phyloP scores from a whole-genome alignment of 352 stramenopile genomes.

The Halophytophthora polymorphica region DNA sequence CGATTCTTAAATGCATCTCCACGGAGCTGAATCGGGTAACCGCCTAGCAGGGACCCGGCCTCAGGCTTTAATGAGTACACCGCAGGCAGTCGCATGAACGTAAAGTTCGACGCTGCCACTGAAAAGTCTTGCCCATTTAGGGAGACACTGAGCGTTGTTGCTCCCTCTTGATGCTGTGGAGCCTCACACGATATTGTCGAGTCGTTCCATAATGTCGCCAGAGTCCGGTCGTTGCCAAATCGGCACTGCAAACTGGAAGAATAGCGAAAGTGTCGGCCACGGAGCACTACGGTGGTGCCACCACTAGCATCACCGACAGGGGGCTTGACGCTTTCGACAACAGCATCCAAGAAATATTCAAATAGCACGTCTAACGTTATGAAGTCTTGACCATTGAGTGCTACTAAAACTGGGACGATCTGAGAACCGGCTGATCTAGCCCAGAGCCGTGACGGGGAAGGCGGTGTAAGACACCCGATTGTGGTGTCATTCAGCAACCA shows the following conservation, averaged over 20 bases:
- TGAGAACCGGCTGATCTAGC: conserved; percentile 13
- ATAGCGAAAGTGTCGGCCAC: conserved; percentile 67
- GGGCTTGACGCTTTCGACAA: conserved; percentile 45
- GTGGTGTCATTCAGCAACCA: conserved; percentile 31
- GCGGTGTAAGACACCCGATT: conserved; percentile 31
- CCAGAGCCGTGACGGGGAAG: conserved; percentile 24
- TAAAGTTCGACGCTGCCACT: conserved; percentile 27
- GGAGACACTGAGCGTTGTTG: conserved; percentile 42
- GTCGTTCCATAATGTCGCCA: conserved; percentile 58
- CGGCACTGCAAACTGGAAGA: conserved; percentile 42
- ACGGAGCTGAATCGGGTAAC: conserved; percentile 30
- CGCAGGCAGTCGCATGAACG: conserved; percentile 40
- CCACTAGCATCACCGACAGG: conserved; percentile 38
- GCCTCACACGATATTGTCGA: conserved; percentile 55
- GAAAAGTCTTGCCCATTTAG: conserved; percentile 72
- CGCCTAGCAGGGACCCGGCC: conserved; percentile 25
- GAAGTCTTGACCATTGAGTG: conserved; percentile 80
- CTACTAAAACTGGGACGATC: conserved; percentile 49
- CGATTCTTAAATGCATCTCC: conserved; percentile 26
- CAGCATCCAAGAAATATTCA: conserved; percentile 50
- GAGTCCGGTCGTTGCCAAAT: conserved; percentile 40
- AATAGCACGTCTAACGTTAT: conserved; percentile 39
- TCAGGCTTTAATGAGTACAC: conserved; percentile 44
- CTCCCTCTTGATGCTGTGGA: conserved; percentile 30
- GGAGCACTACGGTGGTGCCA: conserved; percentile 53